Evolutionary conservation across 208 protist species (phyloP).

Genomic region (Phytomonas sp.): DNA sequence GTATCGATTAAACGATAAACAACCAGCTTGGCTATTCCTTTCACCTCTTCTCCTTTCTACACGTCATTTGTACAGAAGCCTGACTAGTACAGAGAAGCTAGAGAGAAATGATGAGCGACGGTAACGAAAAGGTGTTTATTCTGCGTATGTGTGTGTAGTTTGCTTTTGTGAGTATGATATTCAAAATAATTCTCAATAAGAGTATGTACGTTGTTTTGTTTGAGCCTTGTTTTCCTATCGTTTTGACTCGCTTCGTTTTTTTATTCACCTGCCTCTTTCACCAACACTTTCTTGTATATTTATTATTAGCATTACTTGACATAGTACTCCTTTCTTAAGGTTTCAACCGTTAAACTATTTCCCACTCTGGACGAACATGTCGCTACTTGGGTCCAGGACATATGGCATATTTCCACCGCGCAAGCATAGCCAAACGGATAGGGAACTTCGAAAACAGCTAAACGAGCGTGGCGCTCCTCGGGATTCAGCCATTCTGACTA

Average conservation of each 20-base stretch:
- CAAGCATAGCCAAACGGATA: slow-evolving; percentile 50
- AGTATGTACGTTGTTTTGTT: neutral
- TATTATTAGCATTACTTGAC: slow-evolving; percentile 3
- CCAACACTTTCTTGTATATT: neutral
- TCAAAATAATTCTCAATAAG: neutral
- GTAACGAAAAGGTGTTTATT: neutral
- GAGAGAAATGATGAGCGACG: neutral
- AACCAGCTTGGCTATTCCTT: neutral
- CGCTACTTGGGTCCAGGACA: slow-evolving; percentile 29
- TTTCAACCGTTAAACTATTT: neutral
- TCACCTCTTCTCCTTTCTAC: neutral
- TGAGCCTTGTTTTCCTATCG: neutral
- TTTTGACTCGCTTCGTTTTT: slow-evolving; percentile 4
- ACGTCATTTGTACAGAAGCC: neutral
- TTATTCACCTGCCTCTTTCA: neutral
- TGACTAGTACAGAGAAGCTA: neutral
- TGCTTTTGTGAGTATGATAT: neutral
- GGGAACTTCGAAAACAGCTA: slow-evolving; percentile 69
- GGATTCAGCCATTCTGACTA: slow-evolving; percentile 73
- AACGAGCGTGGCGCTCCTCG: slow-evolving; percentile 59
- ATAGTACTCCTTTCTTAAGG: neutral
- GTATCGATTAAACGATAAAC: slow-evolving; percentile 4
- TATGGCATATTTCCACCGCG: slow-evolving; percentile 70
- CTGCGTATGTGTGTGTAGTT: slow-evolving; percentile 6
- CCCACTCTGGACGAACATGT: slow-evolving; percentile 10